Base-by-base conservation (phyloP, 768 basidiomycete species). In the Boletus rex-veris region DNA sequence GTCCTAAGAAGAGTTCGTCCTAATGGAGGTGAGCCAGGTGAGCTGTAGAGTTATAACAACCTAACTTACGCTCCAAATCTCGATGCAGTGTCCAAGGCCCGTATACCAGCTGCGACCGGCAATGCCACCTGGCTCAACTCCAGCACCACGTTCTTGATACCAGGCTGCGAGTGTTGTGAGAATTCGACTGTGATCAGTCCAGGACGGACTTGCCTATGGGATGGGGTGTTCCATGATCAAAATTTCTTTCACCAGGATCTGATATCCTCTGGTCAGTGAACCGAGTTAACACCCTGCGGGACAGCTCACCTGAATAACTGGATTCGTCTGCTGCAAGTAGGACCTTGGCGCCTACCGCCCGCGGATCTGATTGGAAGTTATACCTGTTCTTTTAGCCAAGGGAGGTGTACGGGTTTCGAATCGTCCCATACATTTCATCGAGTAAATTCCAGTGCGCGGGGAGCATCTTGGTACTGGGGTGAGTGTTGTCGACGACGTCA, bases 41-140 rank as follows among this genome's bases (percentile, higher is more conserved):
- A 46, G 31, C 24, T 28, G 18, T 12, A 10, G n/a, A 3, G 10
- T 26, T 50, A 19, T 45, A 35, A 21, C 37, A 18, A 24, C 11
- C 14, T 19, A 36, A 68, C 78, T 52, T 49, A 85, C 88, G 73
- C 80, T 71, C 89, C 88, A 91, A 31, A 88, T 90, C 62, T 87
- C 83, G 61, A 83, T 85, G 48, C 83, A 71, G 66, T 95, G 92
- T 0, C 91, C 91, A 0, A 93, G 77, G 57, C 83, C 78, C 1
- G 92, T 93, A 66, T 90, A 93, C 73, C 89, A 93, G 61, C 88
- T 90, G 36, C 91, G 79, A 19, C 90, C 92, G 3, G 84, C 78
- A 38, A 65, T 62, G 24, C 77, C 67, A 18, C 75, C 69, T 26
- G 64, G 66, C 58, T 80, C 74, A 4, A 82, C 80, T 0, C 89